These are phyloP conservation scores for Incumbomyces lentus DNA, from an alignment of 2,329 filamentous ascomycete species.

Conservation along the genomic window DNA sequence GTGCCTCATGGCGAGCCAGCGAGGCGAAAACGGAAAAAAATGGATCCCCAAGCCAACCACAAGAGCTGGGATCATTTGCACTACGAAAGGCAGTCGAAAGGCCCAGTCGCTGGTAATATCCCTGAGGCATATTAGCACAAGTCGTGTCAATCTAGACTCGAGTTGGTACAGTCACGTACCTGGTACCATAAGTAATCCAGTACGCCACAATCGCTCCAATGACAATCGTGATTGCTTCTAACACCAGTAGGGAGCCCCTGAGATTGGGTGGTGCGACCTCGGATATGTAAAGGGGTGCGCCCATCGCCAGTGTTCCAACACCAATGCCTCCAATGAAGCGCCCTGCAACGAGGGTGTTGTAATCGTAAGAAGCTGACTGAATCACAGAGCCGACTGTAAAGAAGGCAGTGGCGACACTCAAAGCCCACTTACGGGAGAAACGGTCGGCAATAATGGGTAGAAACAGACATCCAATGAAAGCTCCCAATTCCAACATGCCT, in stretches of 20 bases:
- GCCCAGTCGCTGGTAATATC: conserved; percentile 21
- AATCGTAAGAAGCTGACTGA: conserved; percentile 3
- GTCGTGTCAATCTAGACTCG: no score
- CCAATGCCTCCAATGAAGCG: conserved; percentile 28
- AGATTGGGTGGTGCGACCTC: conserved; percentile 17
- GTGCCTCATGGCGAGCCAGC: conserved; percentile 32
- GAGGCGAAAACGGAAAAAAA: conserved; percentile 38
- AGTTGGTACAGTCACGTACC: no score
- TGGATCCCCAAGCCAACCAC: conserved; percentile 32
- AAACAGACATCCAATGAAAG: conserved; percentile 4
- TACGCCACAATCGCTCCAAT: conserved; percentile 35
- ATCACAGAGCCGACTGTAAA: conserved; percentile 14
- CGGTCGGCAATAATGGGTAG: neutral
- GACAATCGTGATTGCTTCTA: conserved; percentile 39
- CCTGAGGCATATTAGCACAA: no score
- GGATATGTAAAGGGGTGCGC: conserved; percentile 14
- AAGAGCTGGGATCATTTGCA: conserved; percentile 36
- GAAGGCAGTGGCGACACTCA: conserved; percentile 30
- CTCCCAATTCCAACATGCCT: conserved; percentile 29
- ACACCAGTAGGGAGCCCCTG: conserved; percentile 31
- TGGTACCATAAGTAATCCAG: no score
- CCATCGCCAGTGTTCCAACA: conserved; percentile 24
- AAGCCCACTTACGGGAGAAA: conserved; percentile 12
- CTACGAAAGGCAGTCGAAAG: conserved; percentile 38
- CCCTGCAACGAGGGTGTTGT: conserved; percentile 9